A percentile compares a stretch with the other conserved stretches of the same genome.
phyloP scores from a whole-genome alignment of 441 rosid genomes.

The Pelargonium fulgidum region DNA sequence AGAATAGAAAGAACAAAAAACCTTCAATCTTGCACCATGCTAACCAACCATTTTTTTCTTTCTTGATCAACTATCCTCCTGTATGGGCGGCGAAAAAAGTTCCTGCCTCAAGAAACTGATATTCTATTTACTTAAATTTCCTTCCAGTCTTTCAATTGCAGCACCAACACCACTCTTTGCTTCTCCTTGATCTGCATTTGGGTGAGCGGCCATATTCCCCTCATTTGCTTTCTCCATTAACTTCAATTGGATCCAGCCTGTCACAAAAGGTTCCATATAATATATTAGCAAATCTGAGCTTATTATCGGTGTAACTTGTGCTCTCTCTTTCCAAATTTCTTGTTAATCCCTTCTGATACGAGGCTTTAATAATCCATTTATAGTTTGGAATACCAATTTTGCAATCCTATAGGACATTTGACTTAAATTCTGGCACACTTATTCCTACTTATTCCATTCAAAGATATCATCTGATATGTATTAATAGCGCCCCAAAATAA shows the following conservation, averaged over 20 bases:
- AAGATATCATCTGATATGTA: too few relatives aligned
- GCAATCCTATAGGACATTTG: not conserved
- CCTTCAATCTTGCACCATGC: not conserved
- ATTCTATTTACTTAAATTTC: conserved; percentile 42
- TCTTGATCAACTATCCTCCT: not conserved
- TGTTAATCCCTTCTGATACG: not conserved
- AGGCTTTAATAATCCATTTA: not conserved
- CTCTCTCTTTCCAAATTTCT: not conserved
- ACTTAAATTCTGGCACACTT: not conserved
- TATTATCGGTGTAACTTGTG: conserved; percentile 1
- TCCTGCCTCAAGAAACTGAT: not conserved
- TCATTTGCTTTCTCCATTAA: conserved; percentile 80
- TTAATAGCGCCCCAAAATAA: not conserved
- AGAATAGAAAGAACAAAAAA: too few relatives aligned
- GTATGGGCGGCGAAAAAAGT: not conserved
- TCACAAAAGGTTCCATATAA: conserved; percentile 10
- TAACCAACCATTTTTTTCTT: not conserved
- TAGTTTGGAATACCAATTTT: not conserved
- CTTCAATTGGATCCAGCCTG: conserved; percentile 88
- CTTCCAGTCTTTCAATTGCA: conserved; percentile 76
- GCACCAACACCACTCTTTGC: conserved; percentile 62
- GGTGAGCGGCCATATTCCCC: conserved; percentile 29
- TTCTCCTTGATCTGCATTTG: conserved; percentile 24
- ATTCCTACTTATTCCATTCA: not conserved
- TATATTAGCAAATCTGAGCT: conserved; percentile 8